Percentiles rank a stretch among this genome's conserved stretches.
These are phyloP conservation scores for Coemansia sp. DNA, from an alignment of 192 early-diverging fungal genomes.

Conservation along the genomic window DNA sequence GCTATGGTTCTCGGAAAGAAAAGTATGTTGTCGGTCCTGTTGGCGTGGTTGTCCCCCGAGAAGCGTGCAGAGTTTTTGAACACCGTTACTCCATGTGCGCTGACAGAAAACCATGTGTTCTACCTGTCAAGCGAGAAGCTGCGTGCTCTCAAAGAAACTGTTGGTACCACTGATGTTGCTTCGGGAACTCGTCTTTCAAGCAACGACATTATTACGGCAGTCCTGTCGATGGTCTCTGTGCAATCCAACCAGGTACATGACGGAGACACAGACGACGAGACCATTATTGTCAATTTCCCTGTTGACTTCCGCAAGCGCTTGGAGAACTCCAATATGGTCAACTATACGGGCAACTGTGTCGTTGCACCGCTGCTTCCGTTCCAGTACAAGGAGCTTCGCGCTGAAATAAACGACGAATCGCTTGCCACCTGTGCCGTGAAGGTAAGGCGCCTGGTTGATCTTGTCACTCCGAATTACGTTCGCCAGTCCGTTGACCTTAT, in stretches of 20 bases:
- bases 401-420: neutral
- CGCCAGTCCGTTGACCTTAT: neutral
- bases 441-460: neutral
- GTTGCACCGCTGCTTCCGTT: neutral
- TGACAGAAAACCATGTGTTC: conserved; percentile 12
- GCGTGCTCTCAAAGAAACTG: neutral
- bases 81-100: neutral
- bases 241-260: conserved; percentile 8
- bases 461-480: neutral
- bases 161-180: neutral
- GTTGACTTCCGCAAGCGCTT: conserved; percentile 19
- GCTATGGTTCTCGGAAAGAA: neutral
- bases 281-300: conserved; percentile 10
- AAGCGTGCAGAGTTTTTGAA: conserved; percentile 1
- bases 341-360: conserved; percentile 6
- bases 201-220: conserved; percentile 20
- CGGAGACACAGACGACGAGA: neutral
- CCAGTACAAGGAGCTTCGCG: neutral
- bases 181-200: conserved; percentile 7
- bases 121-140: conserved; percentile 7
- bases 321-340: neutral
- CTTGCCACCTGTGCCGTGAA: conserved; percentile 7
- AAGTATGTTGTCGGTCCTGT: neutral
- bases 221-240: conserved; percentile 7
- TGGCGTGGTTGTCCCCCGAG: conserved; percentile 22